Evolutionary conservation across 192 early-diverging fungal genomes (phyloP), one percentile per base, ranked within the genome.

Genomic region (Oehlia diaphana): DNA sequence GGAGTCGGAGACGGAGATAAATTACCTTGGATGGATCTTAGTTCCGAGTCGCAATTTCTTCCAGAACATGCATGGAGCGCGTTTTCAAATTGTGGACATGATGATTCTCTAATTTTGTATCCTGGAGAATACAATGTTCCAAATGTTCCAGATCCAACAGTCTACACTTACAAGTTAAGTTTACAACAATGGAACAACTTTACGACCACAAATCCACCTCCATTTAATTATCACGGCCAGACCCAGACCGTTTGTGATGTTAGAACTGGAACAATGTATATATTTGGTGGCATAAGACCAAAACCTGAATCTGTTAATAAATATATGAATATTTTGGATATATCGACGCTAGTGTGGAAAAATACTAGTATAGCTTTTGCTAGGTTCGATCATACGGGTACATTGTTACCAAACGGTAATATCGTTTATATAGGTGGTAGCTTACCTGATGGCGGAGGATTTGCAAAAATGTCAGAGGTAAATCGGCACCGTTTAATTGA

Each of bases 381-480:
- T 10, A 68, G 67, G 37, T 68, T 16, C 14, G 67, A 39, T 68
- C 33, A 68, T 35, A 68, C 67, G 31, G 31, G 10, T 37, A 68
- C 67, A 39, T 68, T 68, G n/a, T 68, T 68, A 68, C 33, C 35
- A 68, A 68, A 35, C 14, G 67, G 35, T 39, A 42, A 39, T 13
- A 68, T 68, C 21, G 16, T 68, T 35, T 35, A 37, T 13, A 68
- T 68, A 68, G 67, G 67, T 19, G 35, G 31, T 16, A 26, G 1
- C 33, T 13, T 68, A 19, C 31, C 31, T 31, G 67, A 16, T 37
- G 1, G 37, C 37, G 3, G 3, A 37, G 37, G 37, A 37, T 5
- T 37, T 4, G 37, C 3, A 37, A 4, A 37, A 4, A 37, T 35
- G 8, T 39, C 35, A 63, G 0, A 63, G 13, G 62, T 63, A n/a